Base-by-base conservation (phyloP, 2,329 filamentous ascomycete genomes). In the Xylaria sp. region DNA sequence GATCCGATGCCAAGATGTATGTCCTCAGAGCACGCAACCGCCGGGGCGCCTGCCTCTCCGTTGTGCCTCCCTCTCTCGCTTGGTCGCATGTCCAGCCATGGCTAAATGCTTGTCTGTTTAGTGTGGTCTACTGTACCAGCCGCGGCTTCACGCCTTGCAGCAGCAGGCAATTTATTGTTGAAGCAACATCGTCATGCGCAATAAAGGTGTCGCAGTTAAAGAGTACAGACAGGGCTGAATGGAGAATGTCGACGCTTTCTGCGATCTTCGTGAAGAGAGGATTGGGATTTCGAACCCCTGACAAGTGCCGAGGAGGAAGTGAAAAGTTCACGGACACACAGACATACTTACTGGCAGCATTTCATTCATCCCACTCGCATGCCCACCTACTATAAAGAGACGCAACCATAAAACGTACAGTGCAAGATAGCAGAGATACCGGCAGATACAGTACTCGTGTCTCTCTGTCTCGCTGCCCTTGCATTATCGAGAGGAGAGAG, bases 291-390 rank as follows among this genome's bases (percentile, higher is more conserved):
- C 40, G 17, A 38, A 49, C 14, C 12, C 14, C 33, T 17, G 17
- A 54, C 25, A 58, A 61, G 53, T 64, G 58, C 62, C 62, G 62
- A 61, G 50, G n/a, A n/a, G n/a, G n/a, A n/a, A n/a, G n/a, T n/a
- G n/a, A n/a, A n/a, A n/a, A n/a, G n/a, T n/a, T n/a, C n/a, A n/a
- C n/a, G n/a, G n/a, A n/a, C n/a, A n/a, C 23, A 53, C 56, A 63
- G 23, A 45, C 47, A 50, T n/a, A 46, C 12, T 9, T 33, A 17
- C 42, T 49, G 51, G 46, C 37, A 45, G 19, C 21, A 15, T n/a
- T 28, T 38, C 21, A 15, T n/a, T 28, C 46, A 56, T 52, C 31
- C 43, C 42, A 58, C 49, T 43, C 11, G 33, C 37, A 14, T 47
- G 25, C 23, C 28, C 28, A 38, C 40, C 15, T 47, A 33, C 38